These are phyloP conservation scores for Xylaria digitata DNA, from an alignment of 2,329 filamentous ascomycete species.

Conservation along the genomic window DNA sequence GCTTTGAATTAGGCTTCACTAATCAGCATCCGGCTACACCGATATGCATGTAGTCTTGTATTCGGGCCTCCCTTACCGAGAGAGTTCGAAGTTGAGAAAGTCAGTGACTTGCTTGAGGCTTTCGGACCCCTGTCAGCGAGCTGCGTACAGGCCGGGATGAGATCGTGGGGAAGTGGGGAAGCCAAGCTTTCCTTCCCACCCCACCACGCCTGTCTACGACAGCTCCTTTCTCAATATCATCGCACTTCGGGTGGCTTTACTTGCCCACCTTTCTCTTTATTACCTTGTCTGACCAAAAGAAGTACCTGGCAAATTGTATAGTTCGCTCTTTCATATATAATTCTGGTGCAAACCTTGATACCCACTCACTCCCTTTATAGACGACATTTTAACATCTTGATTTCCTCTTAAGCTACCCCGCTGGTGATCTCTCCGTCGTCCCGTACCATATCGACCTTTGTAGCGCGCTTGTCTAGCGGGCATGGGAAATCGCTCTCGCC, in stretches of 20 bases:
- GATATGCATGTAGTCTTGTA: not conserved
- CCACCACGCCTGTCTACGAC: too few relatives aligned
- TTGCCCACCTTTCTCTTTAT: constrained; percentile 6
- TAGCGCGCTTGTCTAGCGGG: not conserved
- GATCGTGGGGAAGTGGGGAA: constrained; percentile 24
- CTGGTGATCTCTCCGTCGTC: constrained; percentile 3
- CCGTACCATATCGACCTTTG: constrained; percentile 2
- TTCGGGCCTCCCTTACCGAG: not conserved
- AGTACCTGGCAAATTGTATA: not conserved
- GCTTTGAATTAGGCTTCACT: too few relatives aligned
- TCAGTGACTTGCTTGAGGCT: not conserved
- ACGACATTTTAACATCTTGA: not conserved
- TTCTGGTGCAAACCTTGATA: not conserved
- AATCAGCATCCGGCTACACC: too few relatives aligned
- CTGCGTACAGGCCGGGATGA: not conserved
- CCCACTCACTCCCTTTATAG: not conserved
- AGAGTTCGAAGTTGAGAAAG: not conserved
- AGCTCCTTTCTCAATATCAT: constrained; percentile 6
- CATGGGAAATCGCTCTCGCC: too few relatives aligned
- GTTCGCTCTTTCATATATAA: not conserved
- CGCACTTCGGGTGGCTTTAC: not conserved
- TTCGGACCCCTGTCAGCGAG: not conserved
- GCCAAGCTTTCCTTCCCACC: constrained; percentile 18
- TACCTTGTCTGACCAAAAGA: not conserved
- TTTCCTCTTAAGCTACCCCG: constrained; percentile 10